These are phyloP conservation scores for Plenodomus tracheiphilus DNA, from an alignment of 2,329 filamentous ascomycete genomes.

Conservation along the genomic window DNA sequence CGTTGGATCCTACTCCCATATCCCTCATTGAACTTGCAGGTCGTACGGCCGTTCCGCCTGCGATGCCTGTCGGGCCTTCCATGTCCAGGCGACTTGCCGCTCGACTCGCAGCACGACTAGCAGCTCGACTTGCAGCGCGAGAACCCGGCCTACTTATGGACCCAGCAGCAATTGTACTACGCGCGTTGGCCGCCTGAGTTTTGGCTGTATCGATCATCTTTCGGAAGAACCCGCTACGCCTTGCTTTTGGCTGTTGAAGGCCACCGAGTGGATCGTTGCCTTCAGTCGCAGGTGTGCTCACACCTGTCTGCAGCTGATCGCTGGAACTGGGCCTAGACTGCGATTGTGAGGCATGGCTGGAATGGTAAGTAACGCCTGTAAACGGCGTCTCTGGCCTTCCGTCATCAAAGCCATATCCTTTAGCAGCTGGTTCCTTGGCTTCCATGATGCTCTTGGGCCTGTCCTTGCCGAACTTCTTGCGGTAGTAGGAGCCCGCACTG, in stretches of 20 bases:
- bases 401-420: slow-evolving; percentile 46
- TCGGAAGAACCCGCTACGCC: slow-evolving; percentile 87
- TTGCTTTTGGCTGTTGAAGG: slow-evolving; percentile 72
- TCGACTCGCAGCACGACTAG: slow-evolving; percentile 45
- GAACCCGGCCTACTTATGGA: slow-evolving; percentile 48
- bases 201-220: slow-evolving; percentile 94
- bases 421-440: slow-evolving; percentile 46
- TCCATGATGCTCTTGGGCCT: slow-evolving; percentile 68
- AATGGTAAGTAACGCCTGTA: slow-evolving; percentile 86
- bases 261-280: slow-evolving; percentile 74
- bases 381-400: slow-evolving; percentile 59
- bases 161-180: slow-evolving; percentile 77
- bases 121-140: slow-evolving; percentile 43
- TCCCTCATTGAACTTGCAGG: slow-evolving; percentile 61
- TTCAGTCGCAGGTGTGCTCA: slow-evolving; percentile 63
- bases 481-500: slow-evolving; percentile 89
- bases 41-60: slow-evolving; percentile 49
- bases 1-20: slow-evolving; percentile 69
- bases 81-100: slow-evolving; percentile 36
- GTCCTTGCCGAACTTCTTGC: slow-evolving; percentile 63
- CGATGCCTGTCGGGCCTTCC: slow-evolving; percentile 57
- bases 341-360: slow-evolving; percentile 67
- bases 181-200: slow-evolving; percentile 86
- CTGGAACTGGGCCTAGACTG: slow-evolving; percentile 59
- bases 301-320: slow-evolving; percentile 45